A percentile compares a stretch with the other conserved stretches of the same genome.
Conservation (phyloP, 495 filamentous ascomycete genomes). For the Aspergillus nidulans region DNA sequence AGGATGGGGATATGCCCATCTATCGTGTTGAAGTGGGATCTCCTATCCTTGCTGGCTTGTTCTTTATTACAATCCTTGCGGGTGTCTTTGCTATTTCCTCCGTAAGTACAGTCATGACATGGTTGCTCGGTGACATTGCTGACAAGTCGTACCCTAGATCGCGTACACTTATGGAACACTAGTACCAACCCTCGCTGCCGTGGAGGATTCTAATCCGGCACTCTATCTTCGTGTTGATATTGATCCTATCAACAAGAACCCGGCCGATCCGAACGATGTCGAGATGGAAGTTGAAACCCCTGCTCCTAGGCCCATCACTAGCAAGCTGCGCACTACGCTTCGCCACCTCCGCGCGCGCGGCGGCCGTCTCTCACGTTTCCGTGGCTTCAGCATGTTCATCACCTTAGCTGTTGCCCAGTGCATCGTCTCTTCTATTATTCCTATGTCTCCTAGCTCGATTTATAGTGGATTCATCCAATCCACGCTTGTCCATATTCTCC, state of each 20-base stretch:
- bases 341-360: constrained; percentile 52
- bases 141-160: constrained; percentile 22
- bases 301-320: constrained; percentile 52
- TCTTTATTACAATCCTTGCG: constrained; percentile 19
- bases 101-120: constrained; percentile 12
- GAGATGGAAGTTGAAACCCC: constrained; percentile 25
- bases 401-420: constrained; percentile 26
- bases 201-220: constrained; percentile 59
- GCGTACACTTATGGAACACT: constrained; percentile 57
- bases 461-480: constrained; percentile 32
- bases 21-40: constrained; percentile 17
- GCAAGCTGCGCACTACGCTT: constrained; percentile 51
- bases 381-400: constrained; percentile 45
- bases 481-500: constrained; percentile 36
- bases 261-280: constrained; percentile 29
- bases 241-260: constrained; percentile 32
- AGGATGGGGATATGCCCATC: constrained; percentile 15
- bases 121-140: neutral
- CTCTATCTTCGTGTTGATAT: constrained; percentile 47
- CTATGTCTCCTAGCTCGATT: constrained; percentile 26
- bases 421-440: constrained; percentile 21
- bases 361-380: constrained; percentile 55
- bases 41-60: constrained; percentile 12
- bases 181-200: constrained; percentile 54
- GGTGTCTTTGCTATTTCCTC: constrained; percentile 15